These are phyloP conservation scores for Microascus cirrosus DNA, from an alignment of 2,329 filamentous ascomycete genomes.

Conservation along the genomic window DNA sequence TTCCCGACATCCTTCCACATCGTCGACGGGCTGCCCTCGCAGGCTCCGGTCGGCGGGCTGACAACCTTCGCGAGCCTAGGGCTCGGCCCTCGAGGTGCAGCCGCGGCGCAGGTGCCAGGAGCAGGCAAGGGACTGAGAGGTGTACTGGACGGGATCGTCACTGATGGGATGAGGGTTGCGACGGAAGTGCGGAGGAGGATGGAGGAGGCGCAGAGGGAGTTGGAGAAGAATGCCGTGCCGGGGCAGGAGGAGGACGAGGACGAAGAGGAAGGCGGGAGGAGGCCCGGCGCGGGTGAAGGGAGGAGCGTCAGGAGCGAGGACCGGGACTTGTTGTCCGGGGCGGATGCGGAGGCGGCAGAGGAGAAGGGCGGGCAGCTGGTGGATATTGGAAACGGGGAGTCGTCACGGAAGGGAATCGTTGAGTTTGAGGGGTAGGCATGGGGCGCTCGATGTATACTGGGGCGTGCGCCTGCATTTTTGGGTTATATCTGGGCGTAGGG, in stretches of 20 bases:
- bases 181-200: constrained; percentile 84
- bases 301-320: constrained; percentile 55
- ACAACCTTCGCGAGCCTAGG: constrained; percentile 75
- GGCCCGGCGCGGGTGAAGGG: constrained; percentile 42
- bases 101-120: constrained; percentile 17
- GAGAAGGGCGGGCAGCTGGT: neutral
- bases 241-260: constrained; percentile 61
- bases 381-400: constrained; percentile 10
- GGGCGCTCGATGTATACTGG: neutral
- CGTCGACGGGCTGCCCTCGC: constrained; percentile 45
- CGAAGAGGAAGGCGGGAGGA: constrained; percentile 26
- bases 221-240: constrained; percentile 71
- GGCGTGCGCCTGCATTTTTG: neutral
- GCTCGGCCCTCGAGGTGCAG: constrained; percentile 25
- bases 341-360: constrained; percentile 55
- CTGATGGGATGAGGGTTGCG: constrained; percentile 91
- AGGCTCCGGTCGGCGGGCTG: constrained; percentile 26
- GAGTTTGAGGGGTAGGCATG: constrained; percentile 26
- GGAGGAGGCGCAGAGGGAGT: constrained; percentile 88
- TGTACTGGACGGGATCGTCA: constrained; percentile 94
- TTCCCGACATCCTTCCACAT: constrained; percentile 91
- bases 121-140: constrained; percentile 71
- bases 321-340: constrained; percentile 60
- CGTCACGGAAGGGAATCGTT: constrained; percentile 23
- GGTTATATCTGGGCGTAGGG: neutral